phyloP scores from a whole-genome alignment of 805 yeast genomes.

The Lipomyces yamadae region DNA sequence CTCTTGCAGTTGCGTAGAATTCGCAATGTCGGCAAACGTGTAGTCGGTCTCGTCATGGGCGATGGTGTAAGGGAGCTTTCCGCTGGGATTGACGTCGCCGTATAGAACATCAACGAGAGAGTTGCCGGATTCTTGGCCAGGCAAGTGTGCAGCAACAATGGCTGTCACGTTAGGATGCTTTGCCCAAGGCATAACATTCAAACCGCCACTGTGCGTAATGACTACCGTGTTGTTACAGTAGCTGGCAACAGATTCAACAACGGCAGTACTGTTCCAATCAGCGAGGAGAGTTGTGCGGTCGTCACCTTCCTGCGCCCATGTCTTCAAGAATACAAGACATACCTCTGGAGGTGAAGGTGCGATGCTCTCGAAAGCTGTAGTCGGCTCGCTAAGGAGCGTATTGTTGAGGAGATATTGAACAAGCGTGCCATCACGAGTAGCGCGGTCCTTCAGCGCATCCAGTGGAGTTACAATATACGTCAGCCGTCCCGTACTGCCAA shows the following conservation, averaged over 20 bases:
- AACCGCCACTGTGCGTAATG: slow-evolving; percentile 65
- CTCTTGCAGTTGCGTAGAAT: slow-evolving; percentile 38
- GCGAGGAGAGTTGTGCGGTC: not conserved
- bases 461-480: not conserved
- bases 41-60: slow-evolving; percentile 45
- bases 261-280: not conserved
- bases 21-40: not conserved
- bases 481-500: not conserved
- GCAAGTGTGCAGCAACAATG: slow-evolving; percentile 60
- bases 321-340: not conserved
- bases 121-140: slow-evolving; percentile 62
- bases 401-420: not conserved
- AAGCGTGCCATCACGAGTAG: not conserved
- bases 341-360: not conserved
- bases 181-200: slow-evolving; percentile 63
- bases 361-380: not conserved
- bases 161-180: slow-evolving; percentile 47
- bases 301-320: not conserved
- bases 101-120: slow-evolving; percentile 64
- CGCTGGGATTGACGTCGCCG: slow-evolving; percentile 65
- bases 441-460: not conserved
- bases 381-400: not conserved
- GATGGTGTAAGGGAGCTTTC: slow-evolving; percentile 61
- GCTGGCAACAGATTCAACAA: not conserved
- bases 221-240: slow-evolving; percentile 50